Percentiles rank a stretch among this genome's conserved stretches.
Evolutionary conservation across 1,139 yeast species (phyloP).

Genomic region (Kurtzmaniella quercitrusa): DNA sequence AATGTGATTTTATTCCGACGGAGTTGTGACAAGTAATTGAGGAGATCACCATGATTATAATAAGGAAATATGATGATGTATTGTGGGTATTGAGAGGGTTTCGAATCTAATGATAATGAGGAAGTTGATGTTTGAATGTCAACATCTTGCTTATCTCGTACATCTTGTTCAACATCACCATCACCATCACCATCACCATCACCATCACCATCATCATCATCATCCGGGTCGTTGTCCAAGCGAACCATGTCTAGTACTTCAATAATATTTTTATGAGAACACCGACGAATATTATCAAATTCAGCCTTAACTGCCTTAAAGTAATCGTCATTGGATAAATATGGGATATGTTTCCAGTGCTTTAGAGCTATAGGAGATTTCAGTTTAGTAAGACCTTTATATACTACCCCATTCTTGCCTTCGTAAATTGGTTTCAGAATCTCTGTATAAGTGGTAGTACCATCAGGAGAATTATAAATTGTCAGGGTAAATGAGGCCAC

Average conservation of each 20-base stretch:
- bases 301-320: conserved; percentile 24
- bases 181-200: too few relatives aligned
- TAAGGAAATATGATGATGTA: conserved; percentile 29
- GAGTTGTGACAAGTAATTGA: conserved; percentile 35
- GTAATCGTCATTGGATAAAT: conserved; percentile 14
- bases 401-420: conserved; percentile 42
- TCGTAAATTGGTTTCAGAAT: conserved; percentile 30
- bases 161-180: too few relatives aligned
- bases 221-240: conserved; percentile 9
- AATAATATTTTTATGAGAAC: conserved; percentile 29
- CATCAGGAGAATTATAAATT: conserved; percentile 6
- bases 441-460: conserved; percentile 4
- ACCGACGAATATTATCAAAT: conserved; percentile 22
- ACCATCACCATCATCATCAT: too few relatives aligned
- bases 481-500: neutral
- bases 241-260: conserved; percentile 20
- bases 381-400: conserved; percentile 13
- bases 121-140: neutral
- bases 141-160: conserved; percentile 15
- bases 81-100: too few relatives aligned
- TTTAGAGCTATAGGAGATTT: conserved; percentile 6
- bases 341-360: conserved; percentile 13
- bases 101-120: neutral
- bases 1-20: conserved; percentile 30
- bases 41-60: conserved; percentile 45